These are phyloP conservation scores for Claviceps paspali DNA, from an alignment of 2,329 filamentous ascomycete species.

Conservation along the genomic window DNA sequence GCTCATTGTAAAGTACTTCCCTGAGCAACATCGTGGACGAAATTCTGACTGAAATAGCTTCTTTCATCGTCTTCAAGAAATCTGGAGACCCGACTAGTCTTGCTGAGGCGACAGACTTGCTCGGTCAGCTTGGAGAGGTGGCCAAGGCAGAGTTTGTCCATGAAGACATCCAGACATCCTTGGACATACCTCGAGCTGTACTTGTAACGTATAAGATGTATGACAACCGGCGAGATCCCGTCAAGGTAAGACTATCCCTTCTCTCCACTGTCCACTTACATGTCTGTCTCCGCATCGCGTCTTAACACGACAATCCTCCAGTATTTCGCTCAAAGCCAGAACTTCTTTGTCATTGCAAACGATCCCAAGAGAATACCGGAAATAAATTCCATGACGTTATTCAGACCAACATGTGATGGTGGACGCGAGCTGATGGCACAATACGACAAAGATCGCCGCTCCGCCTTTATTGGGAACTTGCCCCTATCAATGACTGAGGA, in stretches of 20 bases:
- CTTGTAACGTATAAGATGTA: constrained; percentile 36
- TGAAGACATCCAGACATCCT: constrained; percentile 15
- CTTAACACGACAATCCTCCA: neutral
- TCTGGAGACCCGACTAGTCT: constrained; percentile 21
- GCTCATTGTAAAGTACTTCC: constrained; percentile 40
- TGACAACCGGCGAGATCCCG: constrained; percentile 33
- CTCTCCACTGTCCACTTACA: constrained; percentile 1
- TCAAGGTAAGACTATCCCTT: constrained; percentile 23
- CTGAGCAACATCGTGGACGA: neutral
- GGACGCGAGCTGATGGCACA: constrained; percentile 13
- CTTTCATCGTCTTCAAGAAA: constrained; percentile 30
- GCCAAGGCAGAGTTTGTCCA: constrained; percentile 22
- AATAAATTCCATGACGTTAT: neutral
- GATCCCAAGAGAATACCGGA: constrained; percentile 8
- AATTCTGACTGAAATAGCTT: constrained; percentile 23
- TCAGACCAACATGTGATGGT: neutral
- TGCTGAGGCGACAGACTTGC: constrained; percentile 27
- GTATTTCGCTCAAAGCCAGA: constrained; percentile 5
- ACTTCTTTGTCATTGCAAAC: constrained; percentile 14
- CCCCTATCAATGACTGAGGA: constrained; percentile 21
- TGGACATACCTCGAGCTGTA: constrained; percentile 23
- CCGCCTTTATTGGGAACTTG: constrained; percentile 32
- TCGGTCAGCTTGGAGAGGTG: constrained; percentile 30
- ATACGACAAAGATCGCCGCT: constrained; percentile 29
- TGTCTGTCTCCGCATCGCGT: neutral